These are phyloP conservation scores for Neofusicoccum umdonicola DNA, from an alignment of 2,329 filamentous ascomycete genomes.

Conservation along the genomic window DNA sequence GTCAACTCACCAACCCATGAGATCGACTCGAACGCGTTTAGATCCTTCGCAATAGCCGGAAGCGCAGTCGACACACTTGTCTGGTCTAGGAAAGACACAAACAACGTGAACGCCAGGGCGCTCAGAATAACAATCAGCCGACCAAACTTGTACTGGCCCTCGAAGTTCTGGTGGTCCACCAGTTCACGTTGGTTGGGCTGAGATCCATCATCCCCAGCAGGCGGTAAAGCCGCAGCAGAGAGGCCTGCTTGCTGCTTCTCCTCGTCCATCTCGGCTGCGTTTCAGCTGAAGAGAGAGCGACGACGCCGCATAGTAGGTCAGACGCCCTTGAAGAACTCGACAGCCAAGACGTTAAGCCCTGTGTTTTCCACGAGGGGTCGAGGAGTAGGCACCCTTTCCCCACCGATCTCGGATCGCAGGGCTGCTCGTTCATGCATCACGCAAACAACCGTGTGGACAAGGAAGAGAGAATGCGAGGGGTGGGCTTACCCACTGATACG, in stretches of 20 bases:
- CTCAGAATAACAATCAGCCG: conserved; percentile 1
- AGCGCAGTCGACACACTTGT: conserved; percentile 43
- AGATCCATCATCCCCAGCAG: background rate
- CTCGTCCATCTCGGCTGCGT: background rate
- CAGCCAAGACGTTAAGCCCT: background rate
- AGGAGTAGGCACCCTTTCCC: background rate
- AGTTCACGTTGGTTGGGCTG: background rate
- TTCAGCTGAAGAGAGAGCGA: background rate
- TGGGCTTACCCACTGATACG: background rate
- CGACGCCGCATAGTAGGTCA: background rate
- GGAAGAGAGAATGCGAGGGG: background rate
- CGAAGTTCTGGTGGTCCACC: conserved; percentile 5
- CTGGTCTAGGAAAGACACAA: conserved; percentile 40
- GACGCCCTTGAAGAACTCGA: background rate
- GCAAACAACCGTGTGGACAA: background rate
- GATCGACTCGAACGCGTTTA: conserved; percentile 24
- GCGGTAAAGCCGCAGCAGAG: background rate
- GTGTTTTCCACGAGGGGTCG: background rate
- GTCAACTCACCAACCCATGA: background rate
- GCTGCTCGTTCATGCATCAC: background rate
- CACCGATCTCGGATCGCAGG: conserved; percentile 6
- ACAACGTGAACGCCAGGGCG: conserved; percentile 6
- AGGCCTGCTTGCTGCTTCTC: conserved; percentile 4
- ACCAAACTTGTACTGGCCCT: background rate
- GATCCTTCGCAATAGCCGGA: conserved; percentile 37